Conservation (phyloP, 371 early-diverging fungal genomes). For the Mortierella sp. region DNA sequence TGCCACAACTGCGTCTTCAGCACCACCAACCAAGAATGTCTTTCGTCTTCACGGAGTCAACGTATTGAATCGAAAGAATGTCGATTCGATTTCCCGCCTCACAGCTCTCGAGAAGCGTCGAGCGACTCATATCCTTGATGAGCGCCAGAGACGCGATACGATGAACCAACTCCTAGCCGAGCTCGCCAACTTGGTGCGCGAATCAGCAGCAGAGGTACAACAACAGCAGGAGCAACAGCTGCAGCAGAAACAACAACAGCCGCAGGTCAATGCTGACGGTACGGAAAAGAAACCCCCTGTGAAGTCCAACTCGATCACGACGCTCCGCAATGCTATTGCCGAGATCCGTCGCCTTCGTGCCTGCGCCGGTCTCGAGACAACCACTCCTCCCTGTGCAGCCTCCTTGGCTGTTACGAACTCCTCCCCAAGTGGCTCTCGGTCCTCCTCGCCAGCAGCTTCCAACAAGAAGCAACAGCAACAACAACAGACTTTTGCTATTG, state of each 20-base stretch:
- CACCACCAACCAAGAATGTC: constrained; percentile 45
- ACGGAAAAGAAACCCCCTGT: constrained; percentile 46
- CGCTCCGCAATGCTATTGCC: constrained; percentile 48
- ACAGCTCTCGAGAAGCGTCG: constrained; percentile 53
- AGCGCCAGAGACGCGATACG: constrained; percentile 53
- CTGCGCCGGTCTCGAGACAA: constrained; percentile 41
- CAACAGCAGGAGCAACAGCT: constrained; percentile 17
- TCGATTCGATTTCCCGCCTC: constrained; percentile 51
- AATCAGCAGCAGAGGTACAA: constrained; percentile 36
- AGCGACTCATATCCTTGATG: constrained; percentile 52
- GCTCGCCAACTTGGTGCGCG: constrained; percentile 50
- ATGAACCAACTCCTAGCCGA: constrained; percentile 55
- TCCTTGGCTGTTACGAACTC: constrained; percentile 21
- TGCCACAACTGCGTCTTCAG: constrained; percentile 30
- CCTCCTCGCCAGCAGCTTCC: constrained; percentile 31
- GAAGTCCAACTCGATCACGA: constrained; percentile 56
- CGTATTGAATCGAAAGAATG: constrained; percentile 51
- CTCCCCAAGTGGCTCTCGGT: constrained; percentile 34
- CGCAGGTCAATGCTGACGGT: constrained; percentile 32
- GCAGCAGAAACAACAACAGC: constrained; percentile 16
- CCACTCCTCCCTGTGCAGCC: constrained; percentile 45
- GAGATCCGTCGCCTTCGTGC: constrained; percentile 53
- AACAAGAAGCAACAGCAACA: constrained; percentile 16
- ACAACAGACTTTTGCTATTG: constrained; percentile 12
- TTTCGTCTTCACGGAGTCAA: constrained; percentile 55